Evolutionary conservation across 257 asterid genomes (phyloP).

Genomic region (Plantago ovata): DNA sequence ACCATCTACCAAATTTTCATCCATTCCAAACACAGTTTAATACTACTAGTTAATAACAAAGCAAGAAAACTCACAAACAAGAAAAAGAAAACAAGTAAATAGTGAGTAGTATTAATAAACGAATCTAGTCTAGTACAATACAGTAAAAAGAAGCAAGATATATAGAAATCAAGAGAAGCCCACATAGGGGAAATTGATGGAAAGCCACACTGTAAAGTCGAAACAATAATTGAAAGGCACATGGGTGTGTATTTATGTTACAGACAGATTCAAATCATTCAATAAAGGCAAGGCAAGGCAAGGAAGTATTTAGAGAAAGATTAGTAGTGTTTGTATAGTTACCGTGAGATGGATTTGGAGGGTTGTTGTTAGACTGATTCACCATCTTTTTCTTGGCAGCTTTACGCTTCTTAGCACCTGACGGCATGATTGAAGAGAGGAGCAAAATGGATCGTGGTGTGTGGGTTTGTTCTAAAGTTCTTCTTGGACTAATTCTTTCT

Average conservation of each 20-base stretch:
- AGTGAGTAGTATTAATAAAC: too few species aligned
- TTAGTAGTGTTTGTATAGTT: conserved; percentile 26
- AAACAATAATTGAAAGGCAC: conserved; percentile 22
- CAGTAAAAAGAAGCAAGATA: conserved; percentile 14
- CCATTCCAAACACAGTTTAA: conserved; percentile 25
- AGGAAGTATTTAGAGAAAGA: conserved; percentile 1
- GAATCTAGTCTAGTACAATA: conserved; percentile 10
- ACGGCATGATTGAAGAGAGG: conserved; percentile 39
- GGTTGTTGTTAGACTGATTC: conserved; percentile 18
- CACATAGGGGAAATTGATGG: conserved; percentile 30
- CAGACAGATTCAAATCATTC: background rate
- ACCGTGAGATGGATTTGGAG: conserved; percentile 16
- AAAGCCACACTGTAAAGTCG: conserved; percentile 31
- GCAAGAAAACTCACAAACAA: conserved; percentile 12
- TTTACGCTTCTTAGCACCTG: conserved; percentile 49
- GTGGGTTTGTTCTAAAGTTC: conserved; percentile 7
- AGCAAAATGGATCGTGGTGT: conserved; percentile 9
- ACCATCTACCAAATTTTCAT: conserved; percentile 40
- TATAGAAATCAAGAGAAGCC: conserved; percentile 22
- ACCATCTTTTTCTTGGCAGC: conserved; percentile 54
- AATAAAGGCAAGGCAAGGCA: conserved; percentile 21
- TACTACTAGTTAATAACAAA: too few species aligned
- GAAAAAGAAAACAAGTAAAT: conserved; percentile 13
- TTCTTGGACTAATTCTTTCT: background rate
- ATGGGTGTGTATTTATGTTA: conserved; percentile 21